A percentile compares a stretch with the other conserved stretches of the same genome.
These are phyloP conservation scores for Alternaria incomplexa DNA, from an alignment of 2,329 filamentous ascomycete species.

Conservation along the genomic window DNA sequence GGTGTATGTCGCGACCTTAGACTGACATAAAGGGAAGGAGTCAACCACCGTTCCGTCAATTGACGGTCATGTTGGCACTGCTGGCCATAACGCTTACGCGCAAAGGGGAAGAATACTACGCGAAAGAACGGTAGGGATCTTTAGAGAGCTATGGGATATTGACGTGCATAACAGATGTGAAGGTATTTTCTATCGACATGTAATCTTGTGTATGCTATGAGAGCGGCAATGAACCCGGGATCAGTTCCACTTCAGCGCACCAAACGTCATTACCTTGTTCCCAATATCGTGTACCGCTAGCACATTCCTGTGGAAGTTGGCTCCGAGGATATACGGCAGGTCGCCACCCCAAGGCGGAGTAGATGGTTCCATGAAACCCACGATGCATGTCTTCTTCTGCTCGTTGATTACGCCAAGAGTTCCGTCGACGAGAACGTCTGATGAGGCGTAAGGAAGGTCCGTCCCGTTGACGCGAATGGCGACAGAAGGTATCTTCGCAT, in stretches of 20 bases:
- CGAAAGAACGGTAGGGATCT: accelerated
- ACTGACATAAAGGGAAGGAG: not conserved
- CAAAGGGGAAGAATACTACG: not conserved
- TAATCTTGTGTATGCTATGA: not conserved
- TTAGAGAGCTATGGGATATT: not conserved
- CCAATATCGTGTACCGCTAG: not conserved
- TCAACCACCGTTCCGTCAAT: too few relatives aligned
- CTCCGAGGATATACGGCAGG: not conserved
- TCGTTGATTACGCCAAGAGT: not conserved
- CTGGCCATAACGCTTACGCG: not conserved
- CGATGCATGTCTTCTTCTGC: not conserved
- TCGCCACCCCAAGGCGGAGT: not conserved
- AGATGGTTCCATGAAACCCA: not conserved
- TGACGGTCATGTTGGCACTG: not conserved
- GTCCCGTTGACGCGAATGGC: constrained; percentile 1
- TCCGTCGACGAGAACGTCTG: not conserved
- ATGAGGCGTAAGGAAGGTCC: not conserved
- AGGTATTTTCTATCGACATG: not conserved
- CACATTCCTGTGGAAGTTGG: not conserved
- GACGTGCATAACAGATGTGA: not conserved
- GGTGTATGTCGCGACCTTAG: not conserved
- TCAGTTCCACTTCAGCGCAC: not conserved
- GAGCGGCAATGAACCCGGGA: accelerated
- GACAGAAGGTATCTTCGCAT: not conserved
- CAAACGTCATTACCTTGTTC: not conserved